Percentiles rank a stretch among this genome's conserved stretches.
Evolutionary conservation across 1,284 basidiomycete species (phyloP).

Genomic region (Puccinia polysora): DNA sequence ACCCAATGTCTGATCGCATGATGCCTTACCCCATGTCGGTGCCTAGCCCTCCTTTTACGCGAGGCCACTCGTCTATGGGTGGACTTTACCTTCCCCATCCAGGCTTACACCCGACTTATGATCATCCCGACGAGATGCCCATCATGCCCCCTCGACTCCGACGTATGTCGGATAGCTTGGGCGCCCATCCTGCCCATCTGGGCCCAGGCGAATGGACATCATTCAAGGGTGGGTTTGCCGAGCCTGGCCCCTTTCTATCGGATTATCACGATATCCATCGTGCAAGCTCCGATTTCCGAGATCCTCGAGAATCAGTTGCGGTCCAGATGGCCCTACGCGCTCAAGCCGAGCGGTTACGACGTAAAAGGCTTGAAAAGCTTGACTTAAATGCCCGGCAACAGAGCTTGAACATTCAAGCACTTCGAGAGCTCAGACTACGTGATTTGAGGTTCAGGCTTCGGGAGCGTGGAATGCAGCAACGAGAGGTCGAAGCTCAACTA

Average conservation of each 20-base stretch:
- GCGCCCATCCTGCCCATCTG: conserved; percentile 13
- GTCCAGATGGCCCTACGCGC: conserved; percentile 21
- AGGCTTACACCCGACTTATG: conserved; percentile 5
- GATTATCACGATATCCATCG: conserved; percentile 9
- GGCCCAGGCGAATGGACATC: conserved; percentile 13
- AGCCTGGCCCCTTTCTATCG: neutral
- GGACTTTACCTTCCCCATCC: conserved; percentile 1
- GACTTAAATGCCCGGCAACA: conserved; percentile 9
- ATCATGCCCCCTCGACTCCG: conserved; percentile 4
- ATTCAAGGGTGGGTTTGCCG: neutral
- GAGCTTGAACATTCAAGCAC: conserved; percentile 3
- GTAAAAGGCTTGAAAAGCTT: conserved; percentile 25
- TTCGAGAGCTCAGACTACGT: conserved; percentile 35
- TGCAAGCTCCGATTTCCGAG: neutral
- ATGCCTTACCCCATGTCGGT: conserved; percentile 21
- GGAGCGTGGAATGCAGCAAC: conserved; percentile 27
- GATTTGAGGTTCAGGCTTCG: conserved; percentile 21
- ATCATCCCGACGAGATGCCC: neutral
- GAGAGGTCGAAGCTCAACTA: conserved; percentile 30
- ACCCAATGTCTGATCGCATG: neutral
- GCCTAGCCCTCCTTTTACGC: conserved; percentile 16
- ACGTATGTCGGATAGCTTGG: conserved; percentile 20
- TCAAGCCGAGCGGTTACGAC: conserved; percentile 36
- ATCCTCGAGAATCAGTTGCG: neutral
- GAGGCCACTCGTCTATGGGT: neutral